These are phyloP conservation scores for Zasmidium cellare DNA, from an alignment of 2,329 filamentous ascomycete species.

Conservation along the genomic window DNA sequence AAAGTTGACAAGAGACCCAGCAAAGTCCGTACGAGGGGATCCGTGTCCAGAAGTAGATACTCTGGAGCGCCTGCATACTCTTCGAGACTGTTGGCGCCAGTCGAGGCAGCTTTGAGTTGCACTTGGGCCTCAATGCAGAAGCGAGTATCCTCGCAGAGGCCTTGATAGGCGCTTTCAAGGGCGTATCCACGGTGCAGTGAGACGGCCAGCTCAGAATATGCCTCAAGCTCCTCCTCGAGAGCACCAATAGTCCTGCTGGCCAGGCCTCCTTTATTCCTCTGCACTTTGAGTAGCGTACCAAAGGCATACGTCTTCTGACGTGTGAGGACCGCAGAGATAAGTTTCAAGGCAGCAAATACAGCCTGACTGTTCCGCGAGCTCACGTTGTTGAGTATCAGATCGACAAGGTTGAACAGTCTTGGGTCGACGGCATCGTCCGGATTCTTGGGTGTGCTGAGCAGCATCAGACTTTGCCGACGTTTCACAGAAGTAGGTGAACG, in stretches of 20 bases:
- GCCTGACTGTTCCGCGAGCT: slow-evolving; percentile 85
- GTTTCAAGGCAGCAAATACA: slow-evolving; percentile 81
- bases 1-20: slow-evolving; percentile 71
- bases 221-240: slow-evolving; percentile 72
- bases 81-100: not conserved
- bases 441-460: slow-evolving; percentile 75
- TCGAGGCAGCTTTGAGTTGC: slow-evolving; percentile 9
- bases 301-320: slow-evolving; percentile 87
- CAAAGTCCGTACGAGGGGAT: slow-evolving; percentile 55
- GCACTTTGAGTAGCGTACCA: slow-evolving; percentile 70
- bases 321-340: slow-evolving; percentile 81
- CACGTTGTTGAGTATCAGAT: slow-evolving; percentile 83
- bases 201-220: slow-evolving; percentile 68
- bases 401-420: slow-evolving; percentile 87
- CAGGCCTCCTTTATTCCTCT: slow-evolving; percentile 55
- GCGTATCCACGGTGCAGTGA: slow-evolving; percentile 67
- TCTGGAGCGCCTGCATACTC: slow-evolving; percentile 1
- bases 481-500: slow-evolving; percentile 64
- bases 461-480: slow-evolving; percentile 84
- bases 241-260: slow-evolving; percentile 69
- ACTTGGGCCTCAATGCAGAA: slow-evolving; percentile 33
- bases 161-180: slow-evolving; percentile 72
- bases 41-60: slow-evolving; percentile 49
- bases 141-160: slow-evolving; percentile 67
- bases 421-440: slow-evolving; percentile 77